phyloP scores from a whole-genome alignment of 768 basidiomycete genomes.

The Leccinum sublutescens region DNA sequence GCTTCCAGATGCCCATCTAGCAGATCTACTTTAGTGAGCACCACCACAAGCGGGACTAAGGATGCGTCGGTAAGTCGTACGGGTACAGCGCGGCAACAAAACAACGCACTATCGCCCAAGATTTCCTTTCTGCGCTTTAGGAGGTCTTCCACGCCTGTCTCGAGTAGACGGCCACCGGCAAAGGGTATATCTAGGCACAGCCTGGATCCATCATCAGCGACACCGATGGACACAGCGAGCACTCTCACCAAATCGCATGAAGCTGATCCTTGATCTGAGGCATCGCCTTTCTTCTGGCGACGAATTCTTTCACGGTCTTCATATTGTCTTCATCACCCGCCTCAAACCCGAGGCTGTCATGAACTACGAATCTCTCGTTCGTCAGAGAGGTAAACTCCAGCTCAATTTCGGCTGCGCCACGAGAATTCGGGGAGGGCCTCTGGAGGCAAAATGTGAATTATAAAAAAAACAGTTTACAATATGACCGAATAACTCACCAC shows the following conservation, averaged over 20 bases:
- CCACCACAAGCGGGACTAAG: background rate
- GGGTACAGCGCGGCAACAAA: slow-evolving; percentile 1
- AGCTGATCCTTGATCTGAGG: slow-evolving; percentile 5
- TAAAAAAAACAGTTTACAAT: background rate
- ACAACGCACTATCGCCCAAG: background rate
- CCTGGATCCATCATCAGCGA: slow-evolving; percentile 3
- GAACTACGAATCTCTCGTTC: background rate
- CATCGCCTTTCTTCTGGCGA: slow-evolving; percentile 1
- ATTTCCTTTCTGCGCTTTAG: slow-evolving; percentile 5
- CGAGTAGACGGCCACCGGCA: slow-evolving; percentile 15
- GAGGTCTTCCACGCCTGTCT: slow-evolving; percentile 14
- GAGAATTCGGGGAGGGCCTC: background rate
- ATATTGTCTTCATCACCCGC: background rate
- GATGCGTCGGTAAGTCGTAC: too few species aligned
- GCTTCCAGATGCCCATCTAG: slow-evolving; percentile 2
- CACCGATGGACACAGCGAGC: background rate
- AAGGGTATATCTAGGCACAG: slow-evolving; percentile 17
- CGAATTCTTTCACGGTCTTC: background rate
- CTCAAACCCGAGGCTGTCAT: background rate
- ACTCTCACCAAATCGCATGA: slow-evolving; percentile 15
- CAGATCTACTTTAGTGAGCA: too few species aligned
- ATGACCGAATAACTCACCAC: background rate
- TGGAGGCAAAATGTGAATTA: background rate
- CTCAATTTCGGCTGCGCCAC: background rate
- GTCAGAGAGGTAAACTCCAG: background rate